These are phyloP conservation scores for Sporothrix pallida DNA, from an alignment of 2,329 filamentous ascomycete species.

Conservation along the genomic window DNA sequence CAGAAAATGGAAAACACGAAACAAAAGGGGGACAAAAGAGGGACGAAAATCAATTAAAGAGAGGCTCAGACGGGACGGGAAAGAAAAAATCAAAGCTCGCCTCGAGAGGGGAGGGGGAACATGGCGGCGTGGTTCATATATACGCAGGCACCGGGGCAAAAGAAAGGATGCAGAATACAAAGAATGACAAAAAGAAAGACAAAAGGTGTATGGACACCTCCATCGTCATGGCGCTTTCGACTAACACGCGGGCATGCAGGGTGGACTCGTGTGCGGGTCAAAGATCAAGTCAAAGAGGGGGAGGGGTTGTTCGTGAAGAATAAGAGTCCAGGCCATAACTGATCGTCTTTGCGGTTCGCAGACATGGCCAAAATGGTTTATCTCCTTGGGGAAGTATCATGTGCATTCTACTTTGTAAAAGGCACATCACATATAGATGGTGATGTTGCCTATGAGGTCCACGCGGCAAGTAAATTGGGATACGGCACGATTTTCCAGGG, in stretches of 20 bases:
- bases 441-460: no score
- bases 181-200: neutral
- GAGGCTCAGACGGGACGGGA: neutral
- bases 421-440: no score
- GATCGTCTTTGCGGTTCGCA: no score
- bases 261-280: neutral
- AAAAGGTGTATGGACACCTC: constrained; percentile 30
- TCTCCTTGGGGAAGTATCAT: no score
- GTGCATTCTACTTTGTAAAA: no score
- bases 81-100: neutral
- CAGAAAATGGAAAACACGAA: neutral
- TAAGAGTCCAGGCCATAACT: no score
- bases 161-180: neutral
- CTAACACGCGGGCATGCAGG: neutral
- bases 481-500: no score
- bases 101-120: neutral
- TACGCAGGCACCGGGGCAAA: neutral
- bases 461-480: no score
- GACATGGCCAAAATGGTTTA: no score
- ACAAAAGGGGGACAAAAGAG: neutral
- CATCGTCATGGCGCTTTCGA: neutral
- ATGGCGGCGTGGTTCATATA: constrained; percentile 20
- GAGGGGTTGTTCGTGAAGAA: neutral
- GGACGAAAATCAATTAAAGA: constrained; percentile 4
- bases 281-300: neutral